A percentile compares a stretch with the other conserved stretches of the same genome.
phyloP scores from a whole-genome alignment of 2,329 filamentous ascomycete genomes.

The Aspergillus tubingensis region DNA sequence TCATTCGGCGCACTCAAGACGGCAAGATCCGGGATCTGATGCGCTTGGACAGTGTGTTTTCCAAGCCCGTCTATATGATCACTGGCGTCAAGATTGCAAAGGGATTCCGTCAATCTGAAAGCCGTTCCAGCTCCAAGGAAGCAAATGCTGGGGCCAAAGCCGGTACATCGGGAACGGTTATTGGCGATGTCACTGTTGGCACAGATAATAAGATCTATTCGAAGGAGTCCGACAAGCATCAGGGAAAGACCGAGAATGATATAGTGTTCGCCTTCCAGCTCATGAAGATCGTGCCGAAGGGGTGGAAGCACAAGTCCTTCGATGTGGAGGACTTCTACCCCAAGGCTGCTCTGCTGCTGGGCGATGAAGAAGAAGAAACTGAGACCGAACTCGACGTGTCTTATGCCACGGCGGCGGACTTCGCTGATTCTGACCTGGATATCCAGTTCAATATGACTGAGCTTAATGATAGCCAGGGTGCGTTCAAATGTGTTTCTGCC shows the following conservation, averaged over 20 bases:
- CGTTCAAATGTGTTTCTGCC: neutral
- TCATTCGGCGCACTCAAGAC: neutral
- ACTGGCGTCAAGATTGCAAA: neutral
- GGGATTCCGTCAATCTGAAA: neutral
- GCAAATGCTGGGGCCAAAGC: neutral
- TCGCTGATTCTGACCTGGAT: neutral
- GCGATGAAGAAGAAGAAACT: neutral
- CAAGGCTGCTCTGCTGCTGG: neutral
- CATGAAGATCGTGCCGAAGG: neutral
- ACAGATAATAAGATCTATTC: neutral
- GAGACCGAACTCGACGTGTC: neutral
- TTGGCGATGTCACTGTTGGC: neutral
- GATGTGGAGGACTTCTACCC: neutral
- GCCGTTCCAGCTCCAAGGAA: neutral
- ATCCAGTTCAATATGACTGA: neutral
- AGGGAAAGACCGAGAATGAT: neutral
- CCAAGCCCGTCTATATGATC: neutral
- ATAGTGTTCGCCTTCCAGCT: neutral
- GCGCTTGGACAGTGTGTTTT: neutral
- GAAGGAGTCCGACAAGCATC: neutral
- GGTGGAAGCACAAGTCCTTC: neutral
- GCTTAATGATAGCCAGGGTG: neutral
- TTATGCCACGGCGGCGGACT: neutral
- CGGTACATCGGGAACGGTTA: neutral
- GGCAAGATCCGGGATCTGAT: neutral